A percentile compares a stretch with the other conserved stretches of the same genome.
Evolutionary conservation across 1,139 yeast species (phyloP).

Genomic region (Saccharomyces hybrid): DNA sequence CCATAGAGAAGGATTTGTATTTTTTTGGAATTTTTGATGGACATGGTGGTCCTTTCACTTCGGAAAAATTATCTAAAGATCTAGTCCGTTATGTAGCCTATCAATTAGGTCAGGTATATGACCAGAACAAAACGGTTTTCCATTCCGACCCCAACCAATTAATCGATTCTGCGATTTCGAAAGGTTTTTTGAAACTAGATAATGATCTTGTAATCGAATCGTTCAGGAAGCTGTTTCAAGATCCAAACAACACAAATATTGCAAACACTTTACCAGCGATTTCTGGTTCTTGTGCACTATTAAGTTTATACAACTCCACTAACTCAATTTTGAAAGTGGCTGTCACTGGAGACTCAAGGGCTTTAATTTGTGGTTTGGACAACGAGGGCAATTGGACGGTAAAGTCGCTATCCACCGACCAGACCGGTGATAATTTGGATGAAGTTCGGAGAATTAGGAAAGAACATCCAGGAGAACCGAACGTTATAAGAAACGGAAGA

Average conservation of each 20-base stretch:
- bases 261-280: constrained; percentile 80
- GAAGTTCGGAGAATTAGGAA: constrained; percentile 77
- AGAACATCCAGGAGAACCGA: constrained; percentile 89
- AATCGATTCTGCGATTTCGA: constrained; percentile 63
- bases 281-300: constrained; percentile 88
- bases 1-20: constrained; percentile 71
- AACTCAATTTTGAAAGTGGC: constrained; percentile 75
- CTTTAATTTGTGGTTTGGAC: constrained; percentile 68
- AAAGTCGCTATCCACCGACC: constrained; percentile 78
- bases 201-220: constrained; percentile 77
- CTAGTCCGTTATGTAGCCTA: constrained; percentile 65
- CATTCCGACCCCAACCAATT: constrained; percentile 11
- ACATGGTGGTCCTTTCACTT: constrained; percentile 94
- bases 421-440: constrained; percentile 84
- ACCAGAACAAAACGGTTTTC: constrained; percentile 8
- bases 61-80: constrained; percentile 72
- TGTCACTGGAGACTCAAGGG: constrained; percentile 94
- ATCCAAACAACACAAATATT: constrained; percentile 46
- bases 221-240: constrained; percentile 57
- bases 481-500: constrained; percentile 78
- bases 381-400: constrained; percentile 76
- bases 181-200: constrained; percentile 77
- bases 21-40: constrained; percentile 96
- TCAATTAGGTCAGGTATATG: constrained; percentile 58
- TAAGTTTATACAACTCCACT: constrained; percentile 77